phyloP scores from a whole-genome alignment of 2,329 filamentous ascomycete genomes.

The Fusarium piperis region DNA sequence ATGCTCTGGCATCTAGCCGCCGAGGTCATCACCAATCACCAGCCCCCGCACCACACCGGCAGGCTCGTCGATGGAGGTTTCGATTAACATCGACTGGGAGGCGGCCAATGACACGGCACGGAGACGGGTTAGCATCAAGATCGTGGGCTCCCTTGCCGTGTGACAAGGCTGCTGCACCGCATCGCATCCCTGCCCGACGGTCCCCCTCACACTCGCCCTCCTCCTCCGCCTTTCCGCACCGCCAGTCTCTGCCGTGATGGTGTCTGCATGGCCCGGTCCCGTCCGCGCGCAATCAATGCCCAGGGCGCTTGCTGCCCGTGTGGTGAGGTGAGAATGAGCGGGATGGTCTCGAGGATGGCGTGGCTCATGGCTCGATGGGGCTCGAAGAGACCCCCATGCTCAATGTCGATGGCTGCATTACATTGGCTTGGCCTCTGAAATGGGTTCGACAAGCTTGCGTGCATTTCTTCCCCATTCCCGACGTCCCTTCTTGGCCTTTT shows the following conservation, averaged over 20 bases:
- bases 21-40: slow-evolving; percentile 47
- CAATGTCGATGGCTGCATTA: slow-evolving; percentile 22
- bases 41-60: slow-evolving; percentile 30
- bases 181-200: slow-evolving; percentile 20
- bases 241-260: slow-evolving; percentile 8
- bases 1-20: slow-evolving; percentile 50
- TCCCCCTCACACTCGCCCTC: neutral
- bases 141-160: slow-evolving; percentile 21
- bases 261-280: neutral
- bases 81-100: slow-evolving; percentile 4
- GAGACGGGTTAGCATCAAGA: slow-evolving; percentile 25
- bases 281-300: neutral
- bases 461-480: slow-evolving; percentile 2
- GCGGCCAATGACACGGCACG: slow-evolving; percentile 24
- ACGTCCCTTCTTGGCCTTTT: slow-evolving; percentile 25
- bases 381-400: neutral
- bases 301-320: slow-evolving; percentile 27
- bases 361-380: slow-evolving; percentile 32
- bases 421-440: slow-evolving; percentile 26
- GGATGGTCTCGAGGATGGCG: slow-evolving; percentile 24
- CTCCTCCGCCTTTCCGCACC: slow-evolving; percentile 26
- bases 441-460: slow-evolving; percentile 22
- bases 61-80: slow-evolving; percentile 25
- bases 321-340: slow-evolving; percentile 24
- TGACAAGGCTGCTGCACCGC: slow-evolving; percentile 35